Evolutionary conservation across 1,284 basidiomycete genomes (phyloP), one percentile per base, ranked within the genome.

Genomic region (Polyporus tsugae): DNA sequence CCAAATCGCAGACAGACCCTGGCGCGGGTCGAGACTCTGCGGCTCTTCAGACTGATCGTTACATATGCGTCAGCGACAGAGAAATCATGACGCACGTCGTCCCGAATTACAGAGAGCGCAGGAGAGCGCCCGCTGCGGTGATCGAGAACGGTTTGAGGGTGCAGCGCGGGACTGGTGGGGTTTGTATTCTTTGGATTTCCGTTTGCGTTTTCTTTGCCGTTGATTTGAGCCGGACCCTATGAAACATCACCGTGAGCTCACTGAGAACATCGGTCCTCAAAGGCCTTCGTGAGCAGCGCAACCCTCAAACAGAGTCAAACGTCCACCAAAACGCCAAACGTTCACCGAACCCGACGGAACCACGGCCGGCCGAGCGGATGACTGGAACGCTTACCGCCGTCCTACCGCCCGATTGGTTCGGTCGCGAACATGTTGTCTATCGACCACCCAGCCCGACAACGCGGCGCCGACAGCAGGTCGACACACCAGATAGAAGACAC

Each of bases 1-100:
- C 46, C 53, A 55, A 55, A 55, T 55, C 53, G 53, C 53, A 25
- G 46, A 52, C 29, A 55, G 53, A 55, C 53, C 53, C 53, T 55
- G 15, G 15, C 11, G 15, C 53, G 53, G 25, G 53, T 29, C 29
- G 35, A 19, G 53, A 29, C 53, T 52, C 46, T 13, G 52, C 17
- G 29, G 29, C 15, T 17, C 52, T 35, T 35, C 29, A 55, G 4
- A 55, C 6, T 55, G 52, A 55, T 55, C 52, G 52, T 29, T 2
- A 15, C 29, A 35, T 29, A 17, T 33, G 13, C 29, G 11, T 17
- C 35, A 55, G 52, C 52, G 52, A 55, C 29, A 55, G 52, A 55
- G 15, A 55, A 55, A 55, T 55, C 52, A 55, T 35, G 52, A 55
- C 52, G 52, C 52, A 53, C 52, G 29, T 53, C 29, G 52, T 53